A percentile compares a stretch with the other conserved stretches of the same genome.
These are phyloP conservation scores for Fusarium brachygibbosum DNA, from an alignment of 2,329 filamentous ascomycete species.

Conservation along the genomic window DNA sequence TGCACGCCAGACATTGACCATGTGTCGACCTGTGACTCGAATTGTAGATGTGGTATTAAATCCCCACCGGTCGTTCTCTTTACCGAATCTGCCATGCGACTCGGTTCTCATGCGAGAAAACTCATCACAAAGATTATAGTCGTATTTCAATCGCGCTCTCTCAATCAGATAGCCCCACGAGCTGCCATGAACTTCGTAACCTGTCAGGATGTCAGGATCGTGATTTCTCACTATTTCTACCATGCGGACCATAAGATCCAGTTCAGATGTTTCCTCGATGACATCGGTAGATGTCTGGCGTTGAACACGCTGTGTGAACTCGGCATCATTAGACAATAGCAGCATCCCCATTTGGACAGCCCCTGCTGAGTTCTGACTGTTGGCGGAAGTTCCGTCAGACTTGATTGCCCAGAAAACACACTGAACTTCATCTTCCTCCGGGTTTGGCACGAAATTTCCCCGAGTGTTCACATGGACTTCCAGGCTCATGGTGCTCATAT, in stretches of 20 bases:
- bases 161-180: conserved; percentile 98
- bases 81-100: conserved; percentile 86
- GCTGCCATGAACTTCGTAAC: conserved; percentile 92
- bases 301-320: conserved; percentile 71
- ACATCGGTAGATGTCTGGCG: conserved; percentile 74
- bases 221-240: conserved; percentile 85
- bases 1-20: conserved; percentile 97
- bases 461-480: conserved; percentile 93
- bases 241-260: conserved; percentile 87
- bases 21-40: conserved; percentile 90
- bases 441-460: conserved; percentile 84
- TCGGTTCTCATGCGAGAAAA: conserved; percentile 89
- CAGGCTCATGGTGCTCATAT: conserved; percentile 97
- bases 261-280: conserved; percentile 80
- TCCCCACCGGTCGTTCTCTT: conserved; percentile 90
- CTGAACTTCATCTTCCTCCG: conserved; percentile 88
- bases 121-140: conserved; percentile 91
- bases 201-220: conserved; percentile 93
- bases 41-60: conserved; percentile 95
- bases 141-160: conserved; percentile 85
- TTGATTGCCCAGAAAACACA: conserved; percentile 93
- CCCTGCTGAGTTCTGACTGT: conserved; percentile 60
- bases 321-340: conserved; percentile 74
- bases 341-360: conserved; percentile 77
- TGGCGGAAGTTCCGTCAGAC: conserved; percentile 74